A percentile compares a stretch with the other conserved stretches of the same genome.
phyloP scores from a whole-genome alignment of 1,284 basidiomycete species.

The Melanopsichium pennsylvanicum region DNA sequence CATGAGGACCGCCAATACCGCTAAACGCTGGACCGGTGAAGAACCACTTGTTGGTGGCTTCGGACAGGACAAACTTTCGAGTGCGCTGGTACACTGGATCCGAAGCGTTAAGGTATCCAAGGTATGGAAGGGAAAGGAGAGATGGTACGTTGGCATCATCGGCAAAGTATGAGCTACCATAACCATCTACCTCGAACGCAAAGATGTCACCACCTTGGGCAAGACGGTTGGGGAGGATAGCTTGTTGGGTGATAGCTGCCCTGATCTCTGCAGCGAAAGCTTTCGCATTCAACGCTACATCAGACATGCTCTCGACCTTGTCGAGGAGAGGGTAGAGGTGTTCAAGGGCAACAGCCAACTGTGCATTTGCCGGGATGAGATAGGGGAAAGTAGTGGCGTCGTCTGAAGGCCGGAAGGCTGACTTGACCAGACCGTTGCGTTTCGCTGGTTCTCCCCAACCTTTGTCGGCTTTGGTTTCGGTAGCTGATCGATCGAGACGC shows the following conservation, averaged over 20 bases:
- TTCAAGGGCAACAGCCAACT: slow-evolving; percentile 39
- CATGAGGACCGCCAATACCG: slow-evolving; percentile 57
- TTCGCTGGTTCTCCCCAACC: slow-evolving; percentile 52
- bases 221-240: slow-evolving; percentile 20
- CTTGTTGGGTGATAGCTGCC: slow-evolving; percentile 20
- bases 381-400: slow-evolving; percentile 53
- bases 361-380: slow-evolving; percentile 52
- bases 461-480: slow-evolving; percentile 49
- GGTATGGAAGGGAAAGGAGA: slow-evolving; percentile 52
- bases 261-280: slow-evolving; percentile 36
- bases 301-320: slow-evolving; percentile 3
- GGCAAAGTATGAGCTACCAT: slow-evolving; percentile 44
- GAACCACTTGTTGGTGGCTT: slow-evolving; percentile 50
- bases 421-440: slow-evolving; percentile 48
- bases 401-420: slow-evolving; percentile 50
- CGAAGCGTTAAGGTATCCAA: slow-evolving; percentile 38
- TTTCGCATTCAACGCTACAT: slow-evolving; percentile 21
- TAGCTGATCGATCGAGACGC: slow-evolving; percentile 29
- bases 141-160: slow-evolving; percentile 61
- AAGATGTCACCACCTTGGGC: slow-evolving; percentile 29
- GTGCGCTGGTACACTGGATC: slow-evolving; percentile 50
- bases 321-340: slow-evolving; percentile 24
- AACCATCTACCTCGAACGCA: slow-evolving; percentile 60
- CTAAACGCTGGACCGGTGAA: slow-evolving; percentile 33
- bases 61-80: slow-evolving; percentile 33